Evolutionary conservation across 805 yeast genomes (phyloP), one percentile per base, ranked within the genome.

Genomic region (Starmerella sp.): DNA sequence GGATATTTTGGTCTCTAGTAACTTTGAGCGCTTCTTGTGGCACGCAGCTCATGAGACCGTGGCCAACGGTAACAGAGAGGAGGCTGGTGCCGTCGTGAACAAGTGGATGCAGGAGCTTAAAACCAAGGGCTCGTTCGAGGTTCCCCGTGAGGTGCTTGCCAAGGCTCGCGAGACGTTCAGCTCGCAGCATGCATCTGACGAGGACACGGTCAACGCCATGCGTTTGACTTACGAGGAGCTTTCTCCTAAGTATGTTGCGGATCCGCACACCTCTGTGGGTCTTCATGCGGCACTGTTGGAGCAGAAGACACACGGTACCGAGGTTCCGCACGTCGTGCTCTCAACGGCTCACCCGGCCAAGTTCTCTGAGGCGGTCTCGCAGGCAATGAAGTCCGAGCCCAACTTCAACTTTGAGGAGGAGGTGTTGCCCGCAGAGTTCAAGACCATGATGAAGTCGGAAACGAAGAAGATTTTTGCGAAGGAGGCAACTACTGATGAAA

Each of bases 311-410:
- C 65, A 59, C 9, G 56, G 69, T 28, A 66, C 73, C 32, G 49
- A 47, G 46, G 37, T 41, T 45, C 74, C 78, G 54, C 77, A 77
- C 62, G 77, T 93, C 46, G 85, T 96, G 5, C 78, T 93, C 56
- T 85, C 97, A 10, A 93, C 99, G 48, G 99, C 99, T 8, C 99
- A 93, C 69, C 99, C 99, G 44, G 99, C 98, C 57, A 93, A 93
- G 73, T 93, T 93, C 66, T 86, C 96, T 30, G 97, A 88, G 60
- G 98, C 96, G 51, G 99, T 93, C 30, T 84, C 90, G 69, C 73
- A 78, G 63, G 88, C 97, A 3, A 76, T 93, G 61, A 67, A 71
- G 47, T 76, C 76, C 1, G 76, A 81, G 58, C 79, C 76, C 11
- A 89, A 80, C 22, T 93, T 93, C 73, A 80, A 89, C 4, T 93